Conservation (phyloP, 2,329 filamentous ascomycete species). For the Colletotrichum noveboracense region DNA sequence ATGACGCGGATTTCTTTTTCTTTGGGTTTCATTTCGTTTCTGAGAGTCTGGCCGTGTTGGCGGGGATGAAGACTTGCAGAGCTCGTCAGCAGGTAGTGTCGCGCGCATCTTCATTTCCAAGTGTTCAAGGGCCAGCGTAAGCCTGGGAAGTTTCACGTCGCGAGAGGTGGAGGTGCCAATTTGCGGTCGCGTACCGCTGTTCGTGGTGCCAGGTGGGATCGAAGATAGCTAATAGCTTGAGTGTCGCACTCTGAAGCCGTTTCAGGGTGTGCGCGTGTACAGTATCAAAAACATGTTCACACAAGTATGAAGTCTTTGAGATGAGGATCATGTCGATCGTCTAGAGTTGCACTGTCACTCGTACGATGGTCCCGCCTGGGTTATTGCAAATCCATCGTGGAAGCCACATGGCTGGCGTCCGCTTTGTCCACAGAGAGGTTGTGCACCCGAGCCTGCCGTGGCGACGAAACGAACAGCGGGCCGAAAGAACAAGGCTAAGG, state of each 20-base stretch:
- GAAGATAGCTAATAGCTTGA: neutral
- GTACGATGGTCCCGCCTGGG: neutral
- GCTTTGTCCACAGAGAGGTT: neutral
- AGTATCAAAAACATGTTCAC: neutral
- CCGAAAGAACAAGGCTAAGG: neutral
- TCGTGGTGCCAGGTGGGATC: neutral
- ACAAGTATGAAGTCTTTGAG: neutral
- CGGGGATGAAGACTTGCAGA: neutral
- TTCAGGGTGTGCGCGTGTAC: neutral
- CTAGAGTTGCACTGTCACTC: neutral
- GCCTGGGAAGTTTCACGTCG: neutral
- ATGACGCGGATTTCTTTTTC: constrained; percentile 2
- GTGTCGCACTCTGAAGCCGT: neutral
- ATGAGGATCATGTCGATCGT: neutral
- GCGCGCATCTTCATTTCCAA: neutral
- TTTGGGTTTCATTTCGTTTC: neutral
- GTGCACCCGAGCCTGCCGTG: neutral
- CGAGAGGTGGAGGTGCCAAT: neutral
- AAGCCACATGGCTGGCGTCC: neutral
- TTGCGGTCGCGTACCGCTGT: neutral
- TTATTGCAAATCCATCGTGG: neutral
- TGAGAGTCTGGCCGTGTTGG: neutral
- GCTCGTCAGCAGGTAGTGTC: neutral
- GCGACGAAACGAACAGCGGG: neutral
- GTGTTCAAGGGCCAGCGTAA: neutral